Evolutionary conservation across 2,329 filamentous ascomycete genomes (phyloP), one percentile per base, ranked within the genome.

Genomic region (Chrysosporium queenslandicum): DNA sequence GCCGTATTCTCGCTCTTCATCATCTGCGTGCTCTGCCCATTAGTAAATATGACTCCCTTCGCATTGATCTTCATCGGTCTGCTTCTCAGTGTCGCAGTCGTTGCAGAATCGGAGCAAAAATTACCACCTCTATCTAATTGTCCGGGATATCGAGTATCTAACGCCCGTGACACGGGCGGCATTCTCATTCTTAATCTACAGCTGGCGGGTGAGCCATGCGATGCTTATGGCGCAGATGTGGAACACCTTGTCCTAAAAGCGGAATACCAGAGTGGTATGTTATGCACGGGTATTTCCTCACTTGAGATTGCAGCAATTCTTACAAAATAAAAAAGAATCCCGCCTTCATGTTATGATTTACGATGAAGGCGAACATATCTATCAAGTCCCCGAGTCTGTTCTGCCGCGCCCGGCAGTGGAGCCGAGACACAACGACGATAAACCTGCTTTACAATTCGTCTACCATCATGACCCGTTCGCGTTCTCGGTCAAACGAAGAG

Each of bases 291-390:
- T 4, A 39, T 29, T 45, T 16, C 4, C 11, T 14, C 27, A 9
- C 5, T 23, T 11, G 7, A 23, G 18, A 11, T 32, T 18, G 7
- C 25, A 23, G 36, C 11, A 51, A 40, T 40, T 8, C 37, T 40
- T 16, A 40, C 37, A 16, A 37, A 21, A 40, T 39, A 34, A 29
- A 30, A 27, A 54, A 80, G 79, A 77, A 34, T 71, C 74, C 20
- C 79, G 83, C 6, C 73, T 87, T 6, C 83, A 86, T 59, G 79
- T 86, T 63, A 76, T 82, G 60, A 85, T 86, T 51, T 77, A 80
- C 58, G 84, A 87, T 64, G 73, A 75, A 1, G 77, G 67, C 6
- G 74, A 80, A 56, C 74, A 78, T 25, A 80, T 82, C 36, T 87
- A 83, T 61, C 82, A 87, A 62, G 75, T 87, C 1, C 83, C 83